Evolutionary conservation across 106 monocot species (phyloP), one percentile per base, ranked within the genome.

Genomic region (Dactylorhiza incarnata): DNA sequence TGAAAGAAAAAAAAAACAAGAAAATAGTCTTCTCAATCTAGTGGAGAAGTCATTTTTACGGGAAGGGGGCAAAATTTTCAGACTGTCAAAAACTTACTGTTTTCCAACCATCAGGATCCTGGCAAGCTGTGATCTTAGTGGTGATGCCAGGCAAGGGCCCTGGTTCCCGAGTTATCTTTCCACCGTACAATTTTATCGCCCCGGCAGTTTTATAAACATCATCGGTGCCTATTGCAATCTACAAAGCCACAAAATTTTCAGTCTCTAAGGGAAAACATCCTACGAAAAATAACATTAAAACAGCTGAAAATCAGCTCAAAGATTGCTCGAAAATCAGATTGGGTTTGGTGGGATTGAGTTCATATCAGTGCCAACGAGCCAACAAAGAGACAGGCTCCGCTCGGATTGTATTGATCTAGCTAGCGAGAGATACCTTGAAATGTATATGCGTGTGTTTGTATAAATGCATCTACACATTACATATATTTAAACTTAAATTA

Each of bases 91-190:
- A 25, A 19, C 75, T 71, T 94, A 99, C 99, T 58, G 91, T 81
- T 99, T 99, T 99, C 99, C 99, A 99, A n/a, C 94, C 99, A 84
- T 99, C 99, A 46, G 99, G 99, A 84, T 99, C 99, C 75, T 90
- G 72, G 84, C 91, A 90, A 17, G 94, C 87, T 62, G 99, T 99
- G 72, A 99, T 92, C 79, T 99, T 99, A 20, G 99, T 99, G 85
- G 78, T 91, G 80, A 94, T 86, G 71, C 89, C 99, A 73, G 99
- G 99, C 81, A 99, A 83, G 49, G 99, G 99, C 22, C 99, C 99
- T 14, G 99, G 99, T 83, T 94, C 94, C 23, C 89, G 91, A 68
- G 86, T 86, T n/a, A 99, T 82, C 54, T 85, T 84, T 55, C 99
- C 94, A 45, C 94, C 99, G 81, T 71, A 83, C 17, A 90, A 37